Percentiles rank a stretch among this genome's conserved stretches.
Conservation (phyloP, 345 rosid species). For the Brassica nigra region DNA sequence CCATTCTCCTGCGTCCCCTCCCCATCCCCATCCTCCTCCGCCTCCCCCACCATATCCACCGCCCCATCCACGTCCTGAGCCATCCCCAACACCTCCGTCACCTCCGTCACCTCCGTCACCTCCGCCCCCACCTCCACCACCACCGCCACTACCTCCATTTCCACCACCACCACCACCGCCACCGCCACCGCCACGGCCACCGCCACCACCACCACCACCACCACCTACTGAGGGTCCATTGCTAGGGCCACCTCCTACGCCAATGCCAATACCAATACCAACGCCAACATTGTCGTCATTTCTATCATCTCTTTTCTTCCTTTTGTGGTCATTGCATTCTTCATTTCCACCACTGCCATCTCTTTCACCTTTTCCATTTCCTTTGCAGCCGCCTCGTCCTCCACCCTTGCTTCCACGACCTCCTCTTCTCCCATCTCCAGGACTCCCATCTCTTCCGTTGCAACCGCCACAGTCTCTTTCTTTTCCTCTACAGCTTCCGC, state of each 20-base stretch:
- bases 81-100: background rate
- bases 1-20: slow-evolving; percentile 23
- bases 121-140: slow-evolving; percentile 14
- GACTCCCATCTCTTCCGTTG: slow-evolving; percentile 21
- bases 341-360: slow-evolving; percentile 18
- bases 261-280: slow-evolving; percentile 29
- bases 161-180: background rate
- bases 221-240: slow-evolving; percentile 4
- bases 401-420: slow-evolving; percentile 12
- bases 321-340: slow-evolving; percentile 32
- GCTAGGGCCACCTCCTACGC: slow-evolving; percentile 33
- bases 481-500: slow-evolving; percentile 9
- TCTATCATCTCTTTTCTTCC: slow-evolving; percentile 26
- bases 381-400: background rate
- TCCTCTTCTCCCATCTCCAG: slow-evolving; percentile 17
- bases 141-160: background rate
- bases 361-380: slow-evolving; percentile 7
- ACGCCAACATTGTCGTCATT: background rate
- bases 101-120: slow-evolving; percentile 12
- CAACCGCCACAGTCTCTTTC: slow-evolving; percentile 25
- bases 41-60: slow-evolving; percentile 29
- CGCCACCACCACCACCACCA: background rate
- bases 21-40: slow-evolving; percentile 33
- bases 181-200: background rate
- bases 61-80: slow-evolving; percentile 25